Conservation (phyloP, 176 grass and related monocot genomes). For the Musa itinerans region DNA sequence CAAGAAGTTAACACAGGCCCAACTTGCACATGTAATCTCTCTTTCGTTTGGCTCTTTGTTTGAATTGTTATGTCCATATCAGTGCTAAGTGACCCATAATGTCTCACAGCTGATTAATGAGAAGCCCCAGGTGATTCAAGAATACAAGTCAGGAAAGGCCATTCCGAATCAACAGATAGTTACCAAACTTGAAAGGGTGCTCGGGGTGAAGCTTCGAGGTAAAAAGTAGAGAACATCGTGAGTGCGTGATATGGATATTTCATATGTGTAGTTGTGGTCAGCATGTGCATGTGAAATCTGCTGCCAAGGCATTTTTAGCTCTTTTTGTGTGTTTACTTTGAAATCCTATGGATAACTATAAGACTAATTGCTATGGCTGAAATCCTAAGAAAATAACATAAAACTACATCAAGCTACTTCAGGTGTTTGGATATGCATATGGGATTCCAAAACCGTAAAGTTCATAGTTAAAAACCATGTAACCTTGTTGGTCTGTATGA, state of each 20-base stretch:
- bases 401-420: too few relatives aligned
- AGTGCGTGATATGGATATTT: not conserved
- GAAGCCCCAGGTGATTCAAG: conserved; percentile 92
- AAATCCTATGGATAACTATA: too few relatives aligned
- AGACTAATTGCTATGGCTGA: not conserved
- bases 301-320: too few relatives aligned
- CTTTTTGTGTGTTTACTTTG: not conserved
- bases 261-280: not conserved
- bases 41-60: not conserved
- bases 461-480: too few relatives aligned
- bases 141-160: conserved; percentile 90
- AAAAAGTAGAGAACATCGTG: conserved; percentile 46
- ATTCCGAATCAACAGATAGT: conserved; percentile 98
- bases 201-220: conserved; percentile 66
- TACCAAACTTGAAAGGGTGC: conserved; percentile 75
- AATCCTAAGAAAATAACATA: too few relatives aligned
- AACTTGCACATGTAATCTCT: conserved; percentile 68
- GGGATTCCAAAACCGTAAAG: too few relatives aligned
- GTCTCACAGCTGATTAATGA: conserved; percentile 75
- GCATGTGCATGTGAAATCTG: not conserved
- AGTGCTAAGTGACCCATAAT: not conserved
- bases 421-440: too few relatives aligned
- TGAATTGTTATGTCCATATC: not conserved
- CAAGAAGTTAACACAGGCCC: conserved; percentile 94
- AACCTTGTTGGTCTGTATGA: too few relatives aligned